Percentiles rank a stretch among this genome's conserved stretches.
phyloP scores from a whole-genome alignment of 202 grass and related monocot genomes.

The Brachypodium distachyon region DNA sequence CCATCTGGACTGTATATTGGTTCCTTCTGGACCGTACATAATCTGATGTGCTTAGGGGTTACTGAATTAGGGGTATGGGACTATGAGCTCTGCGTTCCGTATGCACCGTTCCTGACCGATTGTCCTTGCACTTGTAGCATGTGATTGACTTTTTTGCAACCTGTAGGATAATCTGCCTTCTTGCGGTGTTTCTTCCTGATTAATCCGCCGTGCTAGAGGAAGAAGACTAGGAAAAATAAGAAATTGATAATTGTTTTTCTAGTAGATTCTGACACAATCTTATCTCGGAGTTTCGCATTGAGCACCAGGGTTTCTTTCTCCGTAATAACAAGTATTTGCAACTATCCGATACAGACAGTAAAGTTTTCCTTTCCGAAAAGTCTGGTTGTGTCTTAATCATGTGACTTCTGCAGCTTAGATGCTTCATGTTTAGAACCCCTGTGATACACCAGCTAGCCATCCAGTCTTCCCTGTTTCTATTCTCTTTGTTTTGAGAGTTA shows the following conservation, averaged over 20 bases:
- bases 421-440: not conserved
- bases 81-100: not conserved
- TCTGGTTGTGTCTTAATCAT: not conserved
- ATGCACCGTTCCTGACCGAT: not conserved
- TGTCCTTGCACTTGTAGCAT: not conserved
- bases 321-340: not conserved
- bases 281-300: not conserved
- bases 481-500: not conserved
- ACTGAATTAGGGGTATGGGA: not conserved
- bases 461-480: not conserved
- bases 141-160: not conserved
- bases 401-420: fast-evolving
- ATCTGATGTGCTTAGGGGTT: not conserved
- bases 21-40: not conserved
- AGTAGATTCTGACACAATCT: not conserved
- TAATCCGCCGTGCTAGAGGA: not conserved
- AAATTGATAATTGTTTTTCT: too few relatives aligned
- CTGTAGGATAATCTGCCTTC: not conserved
- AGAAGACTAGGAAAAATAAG: not conserved
- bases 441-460: not conserved
- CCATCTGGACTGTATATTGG: not conserved
- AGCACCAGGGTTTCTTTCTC: not conserved
- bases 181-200: not conserved
- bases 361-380: not conserved
- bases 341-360: not conserved